Percentiles rank a stretch among this genome's conserved stretches.
Evolutionary conservation across 306 rosid genomes (phyloP).

Genomic region (Quercus robur): DNA sequence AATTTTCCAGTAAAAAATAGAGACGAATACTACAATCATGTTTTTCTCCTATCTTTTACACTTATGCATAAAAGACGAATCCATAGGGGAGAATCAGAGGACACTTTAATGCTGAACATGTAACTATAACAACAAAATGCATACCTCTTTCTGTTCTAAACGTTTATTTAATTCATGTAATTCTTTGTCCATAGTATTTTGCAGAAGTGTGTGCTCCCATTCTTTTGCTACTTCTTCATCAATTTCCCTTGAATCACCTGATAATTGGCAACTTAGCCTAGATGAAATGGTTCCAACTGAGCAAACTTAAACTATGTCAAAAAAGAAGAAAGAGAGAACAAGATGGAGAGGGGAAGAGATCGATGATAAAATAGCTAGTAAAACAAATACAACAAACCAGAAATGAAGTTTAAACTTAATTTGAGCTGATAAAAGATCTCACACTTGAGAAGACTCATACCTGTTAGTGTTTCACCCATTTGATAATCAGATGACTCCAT

Average conservation of each 20-base stretch:
- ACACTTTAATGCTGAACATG: background rate
- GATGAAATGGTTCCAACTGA: constrained; percentile 17
- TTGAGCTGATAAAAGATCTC: constrained; percentile 12
- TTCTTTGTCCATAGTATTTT: constrained; percentile 95
- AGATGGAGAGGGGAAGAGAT: background rate
- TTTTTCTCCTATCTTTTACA: background rate
- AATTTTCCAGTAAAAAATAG: background rate
- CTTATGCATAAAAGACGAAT: background rate
- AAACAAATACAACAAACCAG: background rate
- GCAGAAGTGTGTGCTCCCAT: constrained; percentile 98
- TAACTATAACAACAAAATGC: constrained; percentile 13
- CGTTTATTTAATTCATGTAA: constrained; percentile 90
- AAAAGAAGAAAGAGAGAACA: constrained; percentile 10
- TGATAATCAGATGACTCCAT: constrained; percentile 68
- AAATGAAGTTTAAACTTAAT: background rate
- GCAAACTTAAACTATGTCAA: constrained; percentile 16
- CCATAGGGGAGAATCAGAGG: background rate
- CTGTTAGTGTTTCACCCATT: constrained; percentile 66
- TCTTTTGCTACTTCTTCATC: constrained; percentile 94
- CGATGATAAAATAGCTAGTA: background rate
- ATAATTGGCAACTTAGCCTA: constrained; percentile 22
- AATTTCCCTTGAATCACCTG: constrained; percentile 83
- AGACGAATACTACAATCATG: background rate
- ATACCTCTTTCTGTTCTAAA: constrained; percentile 92
- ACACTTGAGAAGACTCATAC: constrained; percentile 40